Conservation (phyloP, 1,284 basidiomycete species). For the Ustilago trichophora region DNA sequence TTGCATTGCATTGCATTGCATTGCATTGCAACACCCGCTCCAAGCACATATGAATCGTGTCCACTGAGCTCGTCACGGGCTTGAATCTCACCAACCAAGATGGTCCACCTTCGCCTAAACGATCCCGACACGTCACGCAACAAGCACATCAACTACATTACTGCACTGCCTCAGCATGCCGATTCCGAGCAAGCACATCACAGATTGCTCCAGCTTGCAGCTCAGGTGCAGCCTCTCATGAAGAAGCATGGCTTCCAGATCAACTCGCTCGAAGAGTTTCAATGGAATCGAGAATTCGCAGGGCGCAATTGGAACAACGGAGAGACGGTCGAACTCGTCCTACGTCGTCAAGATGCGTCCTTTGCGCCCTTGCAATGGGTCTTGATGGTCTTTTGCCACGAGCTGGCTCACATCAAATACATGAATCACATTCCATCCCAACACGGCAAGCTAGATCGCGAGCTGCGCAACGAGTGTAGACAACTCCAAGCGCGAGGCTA, state of each 20-base stretch:
- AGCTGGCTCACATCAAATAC: slow-evolving; percentile 56
- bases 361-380: slow-evolving; percentile 52
- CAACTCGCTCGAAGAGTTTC: slow-evolving; percentile 56
- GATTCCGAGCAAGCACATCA: slow-evolving; percentile 39
- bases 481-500: slow-evolving; percentile 51
- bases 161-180: slow-evolving; percentile 36
- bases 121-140: slow-evolving; percentile 54
- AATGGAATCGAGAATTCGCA: slow-evolving; percentile 56
- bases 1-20: too few species aligned
- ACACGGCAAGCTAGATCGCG: slow-evolving; percentile 50
- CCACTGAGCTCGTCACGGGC: too few species aligned
- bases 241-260: slow-evolving; percentile 52
- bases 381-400: slow-evolving; percentile 55
- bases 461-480: slow-evolving; percentile 37
- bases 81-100: too few species aligned
- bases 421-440: slow-evolving; percentile 58
- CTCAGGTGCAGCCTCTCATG: slow-evolving; percentile 57
- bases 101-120: slow-evolving; percentile 55
- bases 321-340: slow-evolving; percentile 54
- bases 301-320: slow-evolving; percentile 59
- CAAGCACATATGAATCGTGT: too few species aligned
- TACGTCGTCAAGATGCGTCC: slow-evolving; percentile 39
- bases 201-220: slow-evolving; percentile 46
- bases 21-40: too few species aligned
- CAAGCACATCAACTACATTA: slow-evolving; percentile 55